Evolutionary conservation across 768 basidiomycete genomes (phyloP).

Genomic region (Kwoniella botswanensis): DNA sequence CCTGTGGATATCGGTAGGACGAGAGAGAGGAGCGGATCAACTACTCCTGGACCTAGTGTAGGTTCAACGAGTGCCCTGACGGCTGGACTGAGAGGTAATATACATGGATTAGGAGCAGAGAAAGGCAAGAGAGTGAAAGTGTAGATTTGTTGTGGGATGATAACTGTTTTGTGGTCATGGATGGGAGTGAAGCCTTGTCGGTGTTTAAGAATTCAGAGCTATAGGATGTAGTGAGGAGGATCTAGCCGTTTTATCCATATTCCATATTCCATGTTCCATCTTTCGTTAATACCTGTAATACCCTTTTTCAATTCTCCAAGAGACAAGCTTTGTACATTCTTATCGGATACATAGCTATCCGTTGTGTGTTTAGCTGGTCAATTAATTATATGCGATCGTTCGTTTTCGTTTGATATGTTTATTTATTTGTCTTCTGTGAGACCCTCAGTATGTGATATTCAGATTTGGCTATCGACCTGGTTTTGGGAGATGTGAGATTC

Average conservation of each 20-base stretch:
- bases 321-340: too few relatives aligned
- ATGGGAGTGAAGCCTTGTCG: too few relatives aligned
- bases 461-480: too few relatives aligned
- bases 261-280: too few relatives aligned
- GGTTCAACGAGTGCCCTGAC: slow-evolving; percentile 24
- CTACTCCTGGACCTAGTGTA: slow-evolving; percentile 17
- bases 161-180: too few relatives aligned
- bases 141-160: background rate
- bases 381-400: background rate
- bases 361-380: too few relatives aligned
- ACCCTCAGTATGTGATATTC: background rate
- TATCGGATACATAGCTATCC: too few relatives aligned
- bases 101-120: slow-evolving; percentile 14
- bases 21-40: slow-evolving; percentile 26
- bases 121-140: slow-evolving; percentile 37
- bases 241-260: too few relatives aligned
- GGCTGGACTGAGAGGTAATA: slow-evolving; percentile 21
- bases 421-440: background rate
- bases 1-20: background rate
- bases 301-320: too few relatives aligned
- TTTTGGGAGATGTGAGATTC: background rate
- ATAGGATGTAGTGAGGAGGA: too few relatives aligned
- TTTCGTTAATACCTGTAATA: too few relatives aligned
- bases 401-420: background rate
- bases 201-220: too few relatives aligned